These are phyloP conservation scores for Capsicum chinense DNA, from an alignment of 257 asterid genomes.

Conservation along the genomic window DNA sequence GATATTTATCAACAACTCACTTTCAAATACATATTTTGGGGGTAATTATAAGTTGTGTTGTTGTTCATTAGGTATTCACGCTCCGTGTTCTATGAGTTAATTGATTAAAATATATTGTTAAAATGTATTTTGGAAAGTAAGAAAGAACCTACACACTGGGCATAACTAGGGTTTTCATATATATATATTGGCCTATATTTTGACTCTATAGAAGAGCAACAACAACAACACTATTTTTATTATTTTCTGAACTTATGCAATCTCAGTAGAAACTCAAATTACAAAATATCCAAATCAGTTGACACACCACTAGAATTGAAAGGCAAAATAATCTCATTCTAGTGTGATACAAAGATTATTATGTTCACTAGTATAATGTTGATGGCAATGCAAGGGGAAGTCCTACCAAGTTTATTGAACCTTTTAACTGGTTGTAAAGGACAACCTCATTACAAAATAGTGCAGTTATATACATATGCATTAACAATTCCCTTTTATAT, in stretches of 20 bases:
- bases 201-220: background rate
- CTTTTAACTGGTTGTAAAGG: conserved; percentile 11
- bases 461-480: background rate
- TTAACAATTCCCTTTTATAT: background rate
- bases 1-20: background rate
- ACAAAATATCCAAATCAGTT: background rate
- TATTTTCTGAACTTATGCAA: background rate
- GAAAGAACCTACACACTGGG: background rate
- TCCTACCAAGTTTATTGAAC: background rate
- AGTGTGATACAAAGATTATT: background rate
- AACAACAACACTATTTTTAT: background rate
- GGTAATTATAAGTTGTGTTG: background rate
- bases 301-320: background rate
- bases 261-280: background rate
- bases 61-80: background rate
- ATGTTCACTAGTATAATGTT: background rate
- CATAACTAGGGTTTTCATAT: background rate
- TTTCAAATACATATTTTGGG: background rate
- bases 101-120: background rate
- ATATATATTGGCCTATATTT: background rate
- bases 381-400: conserved; percentile 19
- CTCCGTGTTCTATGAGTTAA: background rate
- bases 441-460: conserved; percentile 26
- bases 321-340: background rate
- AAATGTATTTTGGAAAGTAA: background rate